phyloP scores from a whole-genome alignment of 208 protist species.

The Crithidia thermophila region DNA sequence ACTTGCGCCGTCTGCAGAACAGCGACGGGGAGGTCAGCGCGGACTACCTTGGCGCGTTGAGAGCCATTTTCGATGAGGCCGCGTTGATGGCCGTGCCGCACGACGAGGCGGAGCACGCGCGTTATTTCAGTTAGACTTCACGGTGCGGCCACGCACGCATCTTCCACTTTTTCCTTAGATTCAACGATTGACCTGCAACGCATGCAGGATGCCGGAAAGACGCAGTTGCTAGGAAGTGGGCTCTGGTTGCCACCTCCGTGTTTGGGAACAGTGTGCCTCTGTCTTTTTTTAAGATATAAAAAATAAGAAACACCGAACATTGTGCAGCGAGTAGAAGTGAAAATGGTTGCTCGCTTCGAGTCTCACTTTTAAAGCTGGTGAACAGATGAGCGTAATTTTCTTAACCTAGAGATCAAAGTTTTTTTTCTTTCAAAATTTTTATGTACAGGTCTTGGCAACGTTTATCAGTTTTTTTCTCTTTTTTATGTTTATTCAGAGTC shows the following conservation, averaged over 20 bases:
- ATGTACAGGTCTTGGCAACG: background rate
- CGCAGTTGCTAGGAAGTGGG: too few relatives aligned
- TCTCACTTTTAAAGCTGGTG: too few relatives aligned
- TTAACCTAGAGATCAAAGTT: background rate
- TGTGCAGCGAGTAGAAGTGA: too few relatives aligned
- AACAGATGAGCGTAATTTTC: too few relatives aligned
- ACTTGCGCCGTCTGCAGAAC: slow-evolving; percentile 21
- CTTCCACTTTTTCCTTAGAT: slow-evolving; percentile 8
- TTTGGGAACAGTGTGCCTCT: background rate
- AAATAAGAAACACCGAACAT: too few relatives aligned
- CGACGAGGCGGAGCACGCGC: slow-evolving; percentile 31
- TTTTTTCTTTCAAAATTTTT: slow-evolving; percentile 15
- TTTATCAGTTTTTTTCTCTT: slow-evolving; percentile 31
- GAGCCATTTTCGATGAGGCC: slow-evolving; percentile 27
- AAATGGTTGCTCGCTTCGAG: too few relatives aligned
- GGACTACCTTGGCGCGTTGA: slow-evolving; percentile 23
- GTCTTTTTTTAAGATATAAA: slow-evolving; percentile 7
- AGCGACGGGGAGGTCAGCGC: background rate
- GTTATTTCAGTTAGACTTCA: background rate
- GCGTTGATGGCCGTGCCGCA: slow-evolving; percentile 19
- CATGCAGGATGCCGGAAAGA: too few relatives aligned
- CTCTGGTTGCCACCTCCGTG: too few relatives aligned
- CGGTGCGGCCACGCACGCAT: background rate
- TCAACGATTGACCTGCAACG: too few relatives aligned
- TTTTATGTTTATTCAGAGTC: slow-evolving; percentile 7